These are phyloP conservation scores for Juncus inflexus DNA, from an alignment of 176 grass and related monocot species.

Conservation along the genomic window DNA sequence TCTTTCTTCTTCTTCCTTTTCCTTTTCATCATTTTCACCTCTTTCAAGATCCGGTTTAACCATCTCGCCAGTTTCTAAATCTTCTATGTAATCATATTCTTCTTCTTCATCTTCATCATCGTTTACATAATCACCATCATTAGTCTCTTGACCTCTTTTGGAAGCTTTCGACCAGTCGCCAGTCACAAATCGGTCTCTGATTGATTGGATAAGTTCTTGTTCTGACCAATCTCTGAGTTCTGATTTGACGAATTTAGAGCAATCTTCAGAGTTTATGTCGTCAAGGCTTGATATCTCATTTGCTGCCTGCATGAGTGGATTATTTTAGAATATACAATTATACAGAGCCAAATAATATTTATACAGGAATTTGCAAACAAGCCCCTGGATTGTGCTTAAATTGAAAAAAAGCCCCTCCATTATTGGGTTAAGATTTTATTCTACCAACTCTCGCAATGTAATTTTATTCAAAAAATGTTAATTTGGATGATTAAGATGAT, in stretches of 20 bases:
- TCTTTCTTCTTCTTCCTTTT: constrained; percentile 52
- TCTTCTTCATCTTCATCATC: constrained; percentile 63
- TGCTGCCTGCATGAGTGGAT: constrained; percentile 46
- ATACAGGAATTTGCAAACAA: too few species aligned
- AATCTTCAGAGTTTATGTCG: constrained; percentile 67
- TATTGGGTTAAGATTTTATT: too few species aligned
- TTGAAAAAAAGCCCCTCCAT: too few species aligned
- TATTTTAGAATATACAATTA: too few species aligned
- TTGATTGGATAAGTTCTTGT: constrained; percentile 58
- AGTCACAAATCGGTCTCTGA: constrained; percentile 84
- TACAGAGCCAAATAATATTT: too few species aligned
- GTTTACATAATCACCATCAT: constrained; percentile 39
- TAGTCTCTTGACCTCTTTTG: constrained; percentile 44
- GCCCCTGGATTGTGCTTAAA: too few species aligned
- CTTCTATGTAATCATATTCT: constrained; percentile 84
- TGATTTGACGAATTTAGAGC: constrained; percentile 64
- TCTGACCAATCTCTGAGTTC: constrained; percentile 73
- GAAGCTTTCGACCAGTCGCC: constrained; percentile 97
- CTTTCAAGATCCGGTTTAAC: constrained; percentile 6
- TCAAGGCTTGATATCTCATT: constrained; percentile 47
- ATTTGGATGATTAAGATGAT: too few species aligned
- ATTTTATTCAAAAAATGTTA: too few species aligned
- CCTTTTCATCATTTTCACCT: constrained; percentile 21
- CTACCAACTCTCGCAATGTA: too few species aligned
- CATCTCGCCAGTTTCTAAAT: constrained; percentile 85